Evolutionary conservation across 345 rosid species (phyloP).

Genomic region (Stellera chamaejasme): DNA sequence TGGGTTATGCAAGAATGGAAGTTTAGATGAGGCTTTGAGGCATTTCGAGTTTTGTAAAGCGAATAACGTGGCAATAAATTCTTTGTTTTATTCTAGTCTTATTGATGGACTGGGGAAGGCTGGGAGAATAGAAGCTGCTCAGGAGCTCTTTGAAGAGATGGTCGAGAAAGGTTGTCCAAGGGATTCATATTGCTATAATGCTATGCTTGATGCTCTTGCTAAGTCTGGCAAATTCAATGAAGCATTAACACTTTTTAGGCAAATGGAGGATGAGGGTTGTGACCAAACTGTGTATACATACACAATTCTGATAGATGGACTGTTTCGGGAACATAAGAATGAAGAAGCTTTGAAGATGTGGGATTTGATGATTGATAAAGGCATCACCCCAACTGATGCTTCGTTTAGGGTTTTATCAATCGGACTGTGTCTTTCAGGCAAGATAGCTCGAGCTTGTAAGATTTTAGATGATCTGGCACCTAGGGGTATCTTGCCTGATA

Average conservation of each 20-base stretch:
- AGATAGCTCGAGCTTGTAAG: conserved; percentile 87
- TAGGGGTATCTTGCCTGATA: conserved; percentile 67
- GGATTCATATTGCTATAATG: conserved; percentile 83
- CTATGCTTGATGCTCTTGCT: conserved; percentile 61
- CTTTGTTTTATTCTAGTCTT: conserved; percentile 66
- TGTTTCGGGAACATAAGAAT: conserved; percentile 58
- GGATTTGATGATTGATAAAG: conserved; percentile 83
- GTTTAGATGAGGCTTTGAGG: conserved; percentile 63
- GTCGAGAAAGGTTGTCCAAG: conserved; percentile 42
- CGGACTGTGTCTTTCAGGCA: conserved; percentile 81
- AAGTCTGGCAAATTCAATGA: conserved; percentile 59
- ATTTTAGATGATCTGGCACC: conserved; percentile 84
- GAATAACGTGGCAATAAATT: conserved; percentile 50
- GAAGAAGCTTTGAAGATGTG: conserved; percentile 79
- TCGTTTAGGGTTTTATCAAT: conserved; percentile 61
- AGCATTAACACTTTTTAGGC: conserved; percentile 46
- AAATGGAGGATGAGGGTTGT: conserved; percentile 78
- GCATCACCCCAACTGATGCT: conserved; percentile 77
- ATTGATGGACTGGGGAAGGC: conserved; percentile 89
- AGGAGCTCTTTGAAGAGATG: conserved; percentile 73
- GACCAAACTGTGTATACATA: conserved; percentile 69
- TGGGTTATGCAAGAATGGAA: conserved; percentile 69
- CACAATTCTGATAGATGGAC: conserved; percentile 55
- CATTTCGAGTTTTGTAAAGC: conserved; percentile 36
- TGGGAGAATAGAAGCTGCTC: conserved; percentile 71